Base-by-base conservation (phyloP, 1,139 yeast species). In the Blastobotrys capitulatus region DNA sequence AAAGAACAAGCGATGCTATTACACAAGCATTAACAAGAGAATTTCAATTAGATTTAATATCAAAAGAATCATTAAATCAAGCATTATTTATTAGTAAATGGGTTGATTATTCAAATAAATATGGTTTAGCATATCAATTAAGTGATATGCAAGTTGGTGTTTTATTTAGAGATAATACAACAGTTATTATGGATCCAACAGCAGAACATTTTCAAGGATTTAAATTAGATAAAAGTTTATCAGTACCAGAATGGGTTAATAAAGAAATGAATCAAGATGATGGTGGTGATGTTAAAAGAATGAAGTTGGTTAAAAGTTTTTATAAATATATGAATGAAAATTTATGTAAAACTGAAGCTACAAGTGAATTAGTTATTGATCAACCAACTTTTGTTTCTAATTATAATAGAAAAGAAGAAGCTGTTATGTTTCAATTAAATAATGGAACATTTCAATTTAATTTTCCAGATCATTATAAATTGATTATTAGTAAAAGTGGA, bases 21-120 rank as follows among this genome's bases (percentile, higher is more conserved):
- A 25, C 46, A 2, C 43, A 39, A 12, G 46, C 31, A 10, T 18
- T 35, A 6, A 5, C 29, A 8, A 25, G 16, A 12, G 16, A 27
- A 13, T n/a, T 25, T 12, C 18, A 31, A 10, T 12, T 22, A n/a
- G 12, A 38, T 6, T 7, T 27, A 16, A 2, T 16, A 9, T 13
- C n/a, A 1, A 29, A 26, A n/a, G 39, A 22, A 10, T 26, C 16
- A 42, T 13, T 16, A 6, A n/a, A 3, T 3, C 44, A 41, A 29
- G 57, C 59, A 12, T 50, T 62, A 8, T 79, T 87, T 54, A 83
- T 92, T 46, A 85, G 95, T 55, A 90, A 90, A 66, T 94, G 99
- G 99, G 98, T 94, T 29, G 98, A 94, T 67, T 92, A 92, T 66
- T 86, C 96, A 38, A 89, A 90, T 70, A 88, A 86, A 64, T 95